phyloP scores from a whole-genome alignment of 1,284 basidiomycete species.

The Papiliotrema laurentii region DNA sequence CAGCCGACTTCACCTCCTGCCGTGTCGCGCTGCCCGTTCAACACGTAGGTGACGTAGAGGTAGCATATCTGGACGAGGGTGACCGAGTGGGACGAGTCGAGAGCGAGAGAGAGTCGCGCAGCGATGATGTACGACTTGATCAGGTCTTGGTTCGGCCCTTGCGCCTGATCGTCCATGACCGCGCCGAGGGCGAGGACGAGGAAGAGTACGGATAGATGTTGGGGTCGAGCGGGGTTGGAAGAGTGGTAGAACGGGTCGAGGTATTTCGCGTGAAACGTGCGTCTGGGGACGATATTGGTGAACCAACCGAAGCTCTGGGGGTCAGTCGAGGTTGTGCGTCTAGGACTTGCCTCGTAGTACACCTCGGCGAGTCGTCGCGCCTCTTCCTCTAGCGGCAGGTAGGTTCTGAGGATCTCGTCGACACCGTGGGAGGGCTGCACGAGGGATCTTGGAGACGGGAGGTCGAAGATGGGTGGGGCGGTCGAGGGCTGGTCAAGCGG shows the following conservation, averaged over 20 bases:
- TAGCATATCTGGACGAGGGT: constrained; percentile 29
- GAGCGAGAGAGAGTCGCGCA: constrained; percentile 12
- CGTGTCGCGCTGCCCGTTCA: constrained; percentile 28
- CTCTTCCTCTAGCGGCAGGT: constrained; percentile 9
- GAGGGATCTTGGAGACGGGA: too few relatives aligned
- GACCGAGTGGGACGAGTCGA: constrained; percentile 18
- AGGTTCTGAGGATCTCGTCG: constrained; percentile 8
- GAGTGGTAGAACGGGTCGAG: constrained; percentile 9
- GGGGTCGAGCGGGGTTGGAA: constrained; percentile 1
- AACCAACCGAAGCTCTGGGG: constrained; percentile 14
- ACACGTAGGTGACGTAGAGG: constrained; percentile 24
- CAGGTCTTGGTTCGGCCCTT: background rate
- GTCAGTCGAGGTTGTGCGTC: background rate
- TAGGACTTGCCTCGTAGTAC: constrained; percentile 11
- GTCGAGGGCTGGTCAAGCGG: too few relatives aligned
- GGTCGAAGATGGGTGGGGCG: too few relatives aligned
- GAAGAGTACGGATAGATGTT: constrained; percentile 28
- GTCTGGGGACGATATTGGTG: constrained; percentile 13
- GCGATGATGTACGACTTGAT: background rate
- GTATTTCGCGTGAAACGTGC: constrained; percentile 7
- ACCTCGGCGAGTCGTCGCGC: constrained; percentile 7
- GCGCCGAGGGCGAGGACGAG: constrained; percentile 26
- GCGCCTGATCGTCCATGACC: constrained; percentile 22
- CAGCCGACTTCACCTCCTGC: constrained; percentile 28
- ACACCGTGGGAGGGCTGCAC: too few relatives aligned